Base-by-base conservation (phyloP, 106 monocot genomes). In the Ottelia alismoides region DNA sequence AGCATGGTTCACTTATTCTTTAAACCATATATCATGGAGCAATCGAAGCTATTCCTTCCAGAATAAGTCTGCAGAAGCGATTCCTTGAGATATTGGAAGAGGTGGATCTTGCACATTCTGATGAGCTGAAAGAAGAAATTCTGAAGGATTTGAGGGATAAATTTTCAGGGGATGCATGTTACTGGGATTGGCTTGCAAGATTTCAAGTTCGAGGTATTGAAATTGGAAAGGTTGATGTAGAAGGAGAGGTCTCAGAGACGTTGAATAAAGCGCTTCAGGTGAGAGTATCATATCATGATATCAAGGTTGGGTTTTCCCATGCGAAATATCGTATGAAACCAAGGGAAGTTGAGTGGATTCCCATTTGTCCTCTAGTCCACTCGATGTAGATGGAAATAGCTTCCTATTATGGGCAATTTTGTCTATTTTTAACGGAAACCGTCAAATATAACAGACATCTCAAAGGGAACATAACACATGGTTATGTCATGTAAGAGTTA, bases 131-230 rank as follows among this genome's bases (percentile, higher is more conserved):
- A 24, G 45, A 21, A 46, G 60, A 60, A 4, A 40, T 60, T 5
- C 44, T 60, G 60, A 26, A 60, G 20, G 60, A 60, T 47, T 45
- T 60, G 3, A 60, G 40, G 46, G 27, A 22, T 17, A n/a, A 26
- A n/a, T 60, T 60, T 47, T 60, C 60, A 9, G 19, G 27, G 0
- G 25, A 47, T 12, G 60, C 44, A 60, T 22, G 28, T n/a, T 60
- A 60, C 27, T 60, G 60, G 60, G 60, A 60, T 45, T 60, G 60
- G 60, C 20, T 60, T 25, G 60, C 60, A 17, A 60, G 46, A 47
- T 46, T 60, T 45, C 30, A 47, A 25, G 20, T 60, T 45, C 16
- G 25, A 27, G 46, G 27, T 60, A 3, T 17, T 3, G 0, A 32
- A 20, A 60, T 35, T 6, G 25, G 25, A 1, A 27, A 27, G 46